phyloP scores from a whole-genome alignment of 345 rosid species.

The Arabis hirsuta region DNA sequence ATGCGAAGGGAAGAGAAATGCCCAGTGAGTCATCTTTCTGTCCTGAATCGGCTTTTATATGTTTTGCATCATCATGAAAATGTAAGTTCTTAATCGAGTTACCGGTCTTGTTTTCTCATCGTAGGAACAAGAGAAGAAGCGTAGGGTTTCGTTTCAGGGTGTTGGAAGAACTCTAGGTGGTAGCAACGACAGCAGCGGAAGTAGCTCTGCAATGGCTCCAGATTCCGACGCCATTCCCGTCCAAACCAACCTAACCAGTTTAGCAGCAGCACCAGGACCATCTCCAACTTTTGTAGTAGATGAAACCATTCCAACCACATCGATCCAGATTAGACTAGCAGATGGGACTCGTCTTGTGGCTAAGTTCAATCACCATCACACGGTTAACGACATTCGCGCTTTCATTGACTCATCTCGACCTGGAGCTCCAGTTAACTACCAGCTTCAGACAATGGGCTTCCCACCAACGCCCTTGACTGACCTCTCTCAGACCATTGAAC shows the following conservation, averaged over 20 bases:
- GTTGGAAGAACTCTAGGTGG: slow-evolving; percentile 89
- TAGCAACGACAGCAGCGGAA: slow-evolving; percentile 40
- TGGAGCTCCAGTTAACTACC: slow-evolving; percentile 64
- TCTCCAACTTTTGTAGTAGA: slow-evolving; percentile 56
- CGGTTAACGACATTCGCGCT: slow-evolving; percentile 61
- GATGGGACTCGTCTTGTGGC: slow-evolving; percentile 81
- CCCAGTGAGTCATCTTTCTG: slow-evolving; percentile 62
- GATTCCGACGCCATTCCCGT: slow-evolving; percentile 42
- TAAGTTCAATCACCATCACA: slow-evolving; percentile 75
- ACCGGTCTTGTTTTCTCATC: slow-evolving; percentile 29
- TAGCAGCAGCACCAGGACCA: slow-evolving; percentile 43
- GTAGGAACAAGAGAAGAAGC: slow-evolving; percentile 81
- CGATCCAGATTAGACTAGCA: slow-evolving; percentile 83
- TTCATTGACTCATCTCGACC: slow-evolving; percentile 82
- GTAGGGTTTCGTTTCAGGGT: slow-evolving; percentile 75
- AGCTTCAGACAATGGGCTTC: slow-evolving; percentile 93
- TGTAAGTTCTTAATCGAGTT: not conserved
- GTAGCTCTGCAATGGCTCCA: slow-evolving; percentile 35
- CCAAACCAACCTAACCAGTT: slow-evolving; percentile 45
- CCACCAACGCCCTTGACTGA: slow-evolving; percentile 85
- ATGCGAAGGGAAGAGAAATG: slow-evolving; percentile 77
- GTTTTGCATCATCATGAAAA: slow-evolving; percentile 11
- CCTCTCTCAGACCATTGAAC: slow-evolving; percentile 66
- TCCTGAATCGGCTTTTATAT: not conserved
- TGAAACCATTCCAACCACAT: slow-evolving; percentile 68